These are phyloP conservation scores for Citrus reticulata DNA, from an alignment of 345 rosid genomes.

Conservation along the genomic window DNA sequence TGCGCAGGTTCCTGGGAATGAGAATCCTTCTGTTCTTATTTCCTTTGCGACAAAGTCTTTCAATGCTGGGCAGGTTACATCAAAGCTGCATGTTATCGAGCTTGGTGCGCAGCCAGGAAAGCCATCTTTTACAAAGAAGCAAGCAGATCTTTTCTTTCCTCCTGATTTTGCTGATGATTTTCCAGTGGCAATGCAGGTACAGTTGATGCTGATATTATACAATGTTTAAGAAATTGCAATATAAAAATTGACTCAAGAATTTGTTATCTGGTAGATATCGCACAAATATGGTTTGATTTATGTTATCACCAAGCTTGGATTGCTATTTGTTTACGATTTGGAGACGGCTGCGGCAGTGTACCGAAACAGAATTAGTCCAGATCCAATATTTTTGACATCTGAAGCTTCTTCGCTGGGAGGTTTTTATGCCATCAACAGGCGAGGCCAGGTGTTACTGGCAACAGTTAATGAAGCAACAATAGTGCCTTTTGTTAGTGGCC, in stretches of 20 bases:
- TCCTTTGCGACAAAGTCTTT: conserved; percentile 85
- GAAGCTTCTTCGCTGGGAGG: conserved; percentile 93
- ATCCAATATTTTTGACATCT: conserved; percentile 96
- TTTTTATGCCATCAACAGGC: conserved; percentile 88
- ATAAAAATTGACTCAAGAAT: conserved; percentile 1
- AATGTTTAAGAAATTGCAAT: not conserved
- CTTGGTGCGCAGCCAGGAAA: conserved; percentile 99
- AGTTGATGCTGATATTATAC: conserved; percentile 8
- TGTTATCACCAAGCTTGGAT: conserved; percentile 95
- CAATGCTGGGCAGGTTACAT: conserved; percentile 88
- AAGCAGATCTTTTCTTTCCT: conserved; percentile 97
- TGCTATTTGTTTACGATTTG: conserved; percentile 93
- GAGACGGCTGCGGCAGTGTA: conserved; percentile 98
- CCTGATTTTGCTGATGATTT: conserved; percentile 99
- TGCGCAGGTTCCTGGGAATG: conserved; percentile 90
- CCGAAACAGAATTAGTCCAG: conserved; percentile 97
- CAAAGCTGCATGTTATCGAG: conserved; percentile 94
- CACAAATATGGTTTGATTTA: conserved; percentile 89
- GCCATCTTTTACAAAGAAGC: conserved; percentile 88
- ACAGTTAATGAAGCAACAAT: conserved; percentile 92
- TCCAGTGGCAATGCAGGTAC: conserved; percentile 99
- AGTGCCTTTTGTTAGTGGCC: conserved; percentile 96
- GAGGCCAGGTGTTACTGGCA: conserved; percentile 84
- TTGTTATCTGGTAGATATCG: conserved; percentile 67
- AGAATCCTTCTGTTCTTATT: conserved; percentile 85